Base-by-base conservation (phyloP, 441 rosid species). In the Metrosideros polymorpha region DNA sequence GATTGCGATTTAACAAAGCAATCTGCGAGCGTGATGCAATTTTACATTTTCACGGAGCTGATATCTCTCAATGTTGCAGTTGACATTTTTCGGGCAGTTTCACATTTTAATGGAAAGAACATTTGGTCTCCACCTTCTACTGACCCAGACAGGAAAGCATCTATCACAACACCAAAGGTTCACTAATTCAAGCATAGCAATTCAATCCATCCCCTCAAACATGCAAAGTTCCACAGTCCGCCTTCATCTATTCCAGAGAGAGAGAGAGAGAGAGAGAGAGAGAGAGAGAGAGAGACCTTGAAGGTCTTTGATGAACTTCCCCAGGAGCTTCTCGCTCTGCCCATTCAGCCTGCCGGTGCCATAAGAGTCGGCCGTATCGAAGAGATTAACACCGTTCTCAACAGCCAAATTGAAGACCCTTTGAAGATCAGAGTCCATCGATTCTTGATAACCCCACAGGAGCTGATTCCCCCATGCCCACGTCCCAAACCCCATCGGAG, bases 391-490 rank as follows among this genome's bases (percentile, higher is more conserved):
- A 9, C 99, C 98, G 43, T 95, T 96, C 54, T 93, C 88, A 43
- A 94, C 93, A 83, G 97, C 98, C 87, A 97, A 89, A 83, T 94
- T 93, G 87, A 97, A 97, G 51, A 91, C 93, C 75, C 91, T 91
- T 84, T 94, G 98, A 87, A 97, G 99, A 86, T 95, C 93, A 84
- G 90, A 55, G 89, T 97, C 98, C 98, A 96, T 96, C 39, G 98
- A 93, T 84, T 95, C 91, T 56, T 92, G 89, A 83, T 97, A 97
- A 2, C 97, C 98, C 98, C 99, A 97, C 32, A 97, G 94, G 83
- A 97, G 93, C 91, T 95, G 98, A 90, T 97, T 97, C 22, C 98
- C 99, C 99, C 99, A 96, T 66, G 99, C 99, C 99, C 98, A 97
- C 27, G 98, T 97, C 56, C 99, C 98, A 88, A 97, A 96, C 59